Percentiles rank a stretch among this genome's conserved stretches.
These are phyloP conservation scores for Phylloporus sp. DNA, from an alignment of 768 basidiomycete species.

Conservation along the genomic window DNA sequence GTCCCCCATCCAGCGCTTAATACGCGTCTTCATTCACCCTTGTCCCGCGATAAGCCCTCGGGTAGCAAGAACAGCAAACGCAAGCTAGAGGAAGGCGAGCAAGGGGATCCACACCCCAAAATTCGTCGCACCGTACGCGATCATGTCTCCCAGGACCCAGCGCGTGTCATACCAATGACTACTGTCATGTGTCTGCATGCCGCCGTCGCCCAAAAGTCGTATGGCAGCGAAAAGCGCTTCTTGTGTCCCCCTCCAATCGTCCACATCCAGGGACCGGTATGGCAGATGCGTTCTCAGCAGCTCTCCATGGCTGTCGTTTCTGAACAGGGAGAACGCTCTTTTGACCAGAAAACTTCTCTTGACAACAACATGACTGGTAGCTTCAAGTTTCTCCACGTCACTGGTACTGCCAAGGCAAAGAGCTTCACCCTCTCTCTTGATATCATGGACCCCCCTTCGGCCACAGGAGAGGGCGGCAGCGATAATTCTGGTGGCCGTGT, in stretches of 20 bases:
- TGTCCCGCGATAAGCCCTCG: constrained; percentile 24
- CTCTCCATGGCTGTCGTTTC: constrained; percentile 84
- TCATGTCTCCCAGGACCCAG: constrained; percentile 71
- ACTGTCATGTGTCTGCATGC: constrained; percentile 89
- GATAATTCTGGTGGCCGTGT: constrained; percentile 52
- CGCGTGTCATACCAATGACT: constrained; percentile 82
- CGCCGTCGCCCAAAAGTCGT: constrained; percentile 93
- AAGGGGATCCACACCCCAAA: constrained; percentile 65
- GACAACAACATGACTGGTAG: constrained; percentile 83
- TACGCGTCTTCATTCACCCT: constrained; percentile 24
- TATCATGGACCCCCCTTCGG: constrained; percentile 70
- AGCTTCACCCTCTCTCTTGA: constrained; percentile 84
- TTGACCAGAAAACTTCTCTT: constrained; percentile 78
- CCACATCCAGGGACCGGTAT: constrained; percentile 84
- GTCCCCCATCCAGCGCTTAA: constrained; percentile 27
- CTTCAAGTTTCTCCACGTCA: constrained; percentile 91
- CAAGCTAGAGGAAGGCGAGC: constrained; percentile 63
- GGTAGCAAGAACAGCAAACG: constrained; percentile 58
- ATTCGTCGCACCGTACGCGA: constrained; percentile 83
- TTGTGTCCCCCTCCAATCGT: constrained; percentile 92
- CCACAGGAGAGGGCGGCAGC: constrained; percentile 36
- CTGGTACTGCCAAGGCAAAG: constrained; percentile 84
- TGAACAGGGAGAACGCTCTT: constrained; percentile 77
- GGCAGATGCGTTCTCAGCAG: constrained; percentile 78
- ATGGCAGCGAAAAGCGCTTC: constrained; percentile 93